These are phyloP conservation scores for Aeminium ludgeri DNA, from an alignment of 495 filamentous ascomycete genomes.

Conservation along the genomic window DNA sequence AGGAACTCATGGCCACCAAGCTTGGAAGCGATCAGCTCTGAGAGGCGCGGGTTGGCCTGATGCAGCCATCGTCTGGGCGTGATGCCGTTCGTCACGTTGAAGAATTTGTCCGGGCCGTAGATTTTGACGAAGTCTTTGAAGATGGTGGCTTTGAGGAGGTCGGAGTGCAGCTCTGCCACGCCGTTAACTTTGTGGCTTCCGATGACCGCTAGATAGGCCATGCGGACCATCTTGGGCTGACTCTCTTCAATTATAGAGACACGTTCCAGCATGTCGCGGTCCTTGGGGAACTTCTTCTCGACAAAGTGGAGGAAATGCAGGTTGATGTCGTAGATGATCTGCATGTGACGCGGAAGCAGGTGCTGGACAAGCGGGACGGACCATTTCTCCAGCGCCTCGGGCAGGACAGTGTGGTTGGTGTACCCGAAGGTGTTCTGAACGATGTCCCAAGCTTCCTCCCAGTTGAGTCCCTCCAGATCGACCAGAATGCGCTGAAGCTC, in stretches of 20 bases:
- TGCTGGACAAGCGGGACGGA: slow-evolving; percentile 84
- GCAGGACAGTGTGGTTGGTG: slow-evolving; percentile 95
- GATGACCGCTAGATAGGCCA: slow-evolving; percentile 89
- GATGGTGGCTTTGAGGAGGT: slow-evolving; percentile 93
- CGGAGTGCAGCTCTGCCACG: slow-evolving; percentile 91
- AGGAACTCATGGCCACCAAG: slow-evolving; percentile 66
- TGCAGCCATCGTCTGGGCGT: slow-evolving; percentile 92
- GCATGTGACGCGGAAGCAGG: slow-evolving; percentile 81
- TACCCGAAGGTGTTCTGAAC: slow-evolving; percentile 65
- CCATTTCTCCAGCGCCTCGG: slow-evolving; percentile 97
- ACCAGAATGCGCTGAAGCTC: slow-evolving; percentile 85
- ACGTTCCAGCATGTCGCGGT: slow-evolving; percentile 63
- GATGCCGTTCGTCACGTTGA: slow-evolving; percentile 95
- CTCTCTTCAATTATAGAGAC: slow-evolving; percentile 97
- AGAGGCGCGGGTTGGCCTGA: slow-evolving; percentile 87
- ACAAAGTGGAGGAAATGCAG: slow-evolving; percentile 78
- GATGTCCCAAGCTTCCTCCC: slow-evolving; percentile 81
- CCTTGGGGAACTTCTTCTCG: slow-evolving; percentile 75
- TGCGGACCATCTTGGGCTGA: slow-evolving; percentile 93
- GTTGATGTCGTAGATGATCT: slow-evolving; percentile 99
- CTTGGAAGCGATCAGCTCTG: slow-evolving; percentile 82
- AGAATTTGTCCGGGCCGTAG: slow-evolving; percentile 92
- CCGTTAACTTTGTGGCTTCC: slow-evolving; percentile 99
- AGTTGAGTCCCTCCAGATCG: slow-evolving; percentile 76
- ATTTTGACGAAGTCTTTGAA: slow-evolving; percentile 96